phyloP scores from a whole-genome alignment of 164 flowering plant species.

The Vitis cinerea region DNA sequence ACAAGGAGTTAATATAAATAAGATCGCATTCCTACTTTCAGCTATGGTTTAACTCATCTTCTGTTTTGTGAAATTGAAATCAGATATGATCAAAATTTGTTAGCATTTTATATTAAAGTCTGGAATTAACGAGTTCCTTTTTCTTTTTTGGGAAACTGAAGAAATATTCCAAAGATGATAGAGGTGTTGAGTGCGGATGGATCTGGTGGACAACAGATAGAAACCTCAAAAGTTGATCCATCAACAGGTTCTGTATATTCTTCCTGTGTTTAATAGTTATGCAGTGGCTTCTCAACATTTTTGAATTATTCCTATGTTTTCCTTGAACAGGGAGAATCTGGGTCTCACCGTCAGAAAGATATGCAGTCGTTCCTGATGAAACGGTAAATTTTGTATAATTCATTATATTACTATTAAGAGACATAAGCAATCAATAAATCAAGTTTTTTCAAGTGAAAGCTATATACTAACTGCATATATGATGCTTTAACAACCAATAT shows the following conservation, averaged over 20 bases:
- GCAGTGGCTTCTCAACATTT: neutral
- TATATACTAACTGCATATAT: too few relatives aligned
- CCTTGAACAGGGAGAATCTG: slow-evolving; percentile 56
- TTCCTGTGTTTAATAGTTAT: neutral
- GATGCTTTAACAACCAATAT: too few relatives aligned
- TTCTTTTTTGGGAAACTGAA: slow-evolving; percentile 21
- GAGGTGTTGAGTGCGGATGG: slow-evolving; percentile 90
- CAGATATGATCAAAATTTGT: neutral
- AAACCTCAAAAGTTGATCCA: slow-evolving; percentile 55
- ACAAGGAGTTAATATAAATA: neutral
- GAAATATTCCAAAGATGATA: slow-evolving; percentile 73
- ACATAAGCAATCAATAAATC: too few relatives aligned
- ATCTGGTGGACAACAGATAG: slow-evolving; percentile 59
- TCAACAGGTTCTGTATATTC: slow-evolving; percentile 50
- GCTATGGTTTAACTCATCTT: neutral
- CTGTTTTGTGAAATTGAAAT: neutral
- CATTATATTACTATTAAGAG: neutral
- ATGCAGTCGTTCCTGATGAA: slow-evolving; percentile 96
- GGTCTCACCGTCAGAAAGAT: slow-evolving; percentile 80
- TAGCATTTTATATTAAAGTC: neutral
- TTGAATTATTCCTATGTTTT: neutral
- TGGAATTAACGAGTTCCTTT: neutral
- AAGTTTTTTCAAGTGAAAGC: too few relatives aligned
- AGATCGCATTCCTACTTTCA: neutral
- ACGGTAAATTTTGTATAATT: slow-evolving; percentile 40